Base-by-base conservation (phyloP, 768 basidiomycete genomes). In the Collybia mongolica region DNA sequence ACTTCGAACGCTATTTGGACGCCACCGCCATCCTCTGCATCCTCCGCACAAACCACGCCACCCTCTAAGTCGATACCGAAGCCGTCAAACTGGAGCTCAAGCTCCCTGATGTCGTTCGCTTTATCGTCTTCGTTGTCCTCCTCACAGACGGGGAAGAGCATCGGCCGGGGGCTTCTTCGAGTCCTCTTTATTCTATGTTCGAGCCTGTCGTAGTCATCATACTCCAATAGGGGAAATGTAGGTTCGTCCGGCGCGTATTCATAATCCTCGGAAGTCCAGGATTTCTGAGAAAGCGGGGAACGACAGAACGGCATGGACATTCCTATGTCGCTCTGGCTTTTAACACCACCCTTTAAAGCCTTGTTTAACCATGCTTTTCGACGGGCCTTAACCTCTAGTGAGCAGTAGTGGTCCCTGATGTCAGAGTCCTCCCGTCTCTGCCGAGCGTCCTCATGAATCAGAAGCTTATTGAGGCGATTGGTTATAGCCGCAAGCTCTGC, bases 351-450 rank as follows among this genome's bases (percentile, higher is more conserved):
- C 14, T 56, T 54, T 39, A 79, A 71, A 17, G 74, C 72, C 29
- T 76, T 70, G 53, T 80, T 80, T 47, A 80, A 72, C 87, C 87
- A 90, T 6, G 87, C 87, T 8, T 85, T 73, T 24, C 88, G 74
- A 35, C 80, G 73, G 28, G 80, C 78, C 54, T 77, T 77, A 36
- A 80, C 72, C 61, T 85, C 84, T 19, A 88, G 68, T 5, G 80
- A 64, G 14, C 68, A 64, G 22, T 72, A 70, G 32, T 72, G 75
- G 19, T 68, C 71, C 35, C 63, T 63, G 28, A 70, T 61, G 56
- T 71, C 77, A 51, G 65, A 71, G 43, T 65, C 70, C 40, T 64
- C 66, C 44, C 69, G 70, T 39, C 62, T 66, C 26, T 72, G 64
- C 42, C 79, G 75, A 6, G 69, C 61, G 15, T 74, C 71, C 19